A percentile compares a stretch with the other conserved stretches of the same genome.
These are phyloP conservation scores for Stephania cephalantha DNA, from an alignment of 164 flowering plant genomes.

Conservation along the genomic window DNA sequence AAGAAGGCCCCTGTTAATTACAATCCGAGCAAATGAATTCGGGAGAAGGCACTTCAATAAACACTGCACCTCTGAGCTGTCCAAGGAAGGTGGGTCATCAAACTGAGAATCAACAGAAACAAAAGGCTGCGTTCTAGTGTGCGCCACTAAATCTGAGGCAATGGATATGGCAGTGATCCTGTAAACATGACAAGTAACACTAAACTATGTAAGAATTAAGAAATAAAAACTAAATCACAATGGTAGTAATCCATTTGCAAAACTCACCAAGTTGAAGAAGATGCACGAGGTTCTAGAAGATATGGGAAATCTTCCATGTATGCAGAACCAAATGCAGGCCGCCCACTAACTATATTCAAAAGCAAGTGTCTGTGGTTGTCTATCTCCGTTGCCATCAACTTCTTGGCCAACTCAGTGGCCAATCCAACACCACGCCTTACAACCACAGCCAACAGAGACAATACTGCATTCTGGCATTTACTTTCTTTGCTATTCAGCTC, in stretches of 20 bases:
- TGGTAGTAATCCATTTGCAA: neutral
- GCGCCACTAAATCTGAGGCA: constrained; percentile 66
- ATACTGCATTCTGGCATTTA: constrained; percentile 54
- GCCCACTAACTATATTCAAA: constrained; percentile 63
- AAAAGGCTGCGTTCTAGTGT: constrained; percentile 38
- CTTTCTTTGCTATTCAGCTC: constrained; percentile 65
- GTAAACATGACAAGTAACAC: constrained; percentile 34
- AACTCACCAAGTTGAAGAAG: constrained; percentile 69
- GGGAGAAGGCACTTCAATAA: constrained; percentile 64
- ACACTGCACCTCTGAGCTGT: constrained; percentile 42
- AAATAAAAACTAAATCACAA: neutral
- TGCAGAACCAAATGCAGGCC: constrained; percentile 57
- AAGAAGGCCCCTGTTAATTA: constrained; percentile 78
- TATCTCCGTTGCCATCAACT: constrained; percentile 60
- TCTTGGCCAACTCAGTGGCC: constrained; percentile 71
- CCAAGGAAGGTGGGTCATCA: constrained; percentile 30
- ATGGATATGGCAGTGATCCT: constrained; percentile 72
- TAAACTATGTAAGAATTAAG: neutral
- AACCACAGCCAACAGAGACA: constrained; percentile 58
- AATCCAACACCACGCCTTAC: constrained; percentile 80
- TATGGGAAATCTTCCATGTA: constrained; percentile 86
- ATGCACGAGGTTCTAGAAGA: constrained; percentile 65
- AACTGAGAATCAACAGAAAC: constrained; percentile 27
- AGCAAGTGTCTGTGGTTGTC: constrained; percentile 62
- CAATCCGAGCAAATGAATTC: constrained; percentile 56